These are phyloP conservation scores for Geotrichum histeridarum DNA, from an alignment of 1,139 yeast species.

Conservation along the genomic window DNA sequence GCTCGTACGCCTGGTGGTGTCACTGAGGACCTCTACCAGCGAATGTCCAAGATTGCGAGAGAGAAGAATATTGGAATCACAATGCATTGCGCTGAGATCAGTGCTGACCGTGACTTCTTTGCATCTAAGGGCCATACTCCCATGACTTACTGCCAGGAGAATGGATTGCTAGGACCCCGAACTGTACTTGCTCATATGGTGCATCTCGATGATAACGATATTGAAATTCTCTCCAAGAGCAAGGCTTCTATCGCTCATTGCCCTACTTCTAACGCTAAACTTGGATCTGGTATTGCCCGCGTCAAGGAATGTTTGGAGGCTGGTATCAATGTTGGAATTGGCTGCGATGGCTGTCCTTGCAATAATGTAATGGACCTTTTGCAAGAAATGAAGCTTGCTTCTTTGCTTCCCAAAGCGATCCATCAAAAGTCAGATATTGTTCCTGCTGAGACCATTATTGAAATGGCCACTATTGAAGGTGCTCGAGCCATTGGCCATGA, in stretches of 20 bases:
- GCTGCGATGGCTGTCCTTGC: constrained; percentile 32
- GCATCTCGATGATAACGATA: constrained; percentile 31
- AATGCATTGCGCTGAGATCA: constrained; percentile 31
- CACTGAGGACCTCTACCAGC: constrained; percentile 18
- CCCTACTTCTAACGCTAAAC: constrained; percentile 35
- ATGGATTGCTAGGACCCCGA: constrained; percentile 29
- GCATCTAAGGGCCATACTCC: constrained; percentile 30
- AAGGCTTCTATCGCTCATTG: constrained; percentile 33
- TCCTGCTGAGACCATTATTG: constrained; percentile 31
- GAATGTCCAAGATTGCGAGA: constrained; percentile 24
- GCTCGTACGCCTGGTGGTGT: constrained; percentile 25
- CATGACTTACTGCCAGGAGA: constrained; percentile 28
- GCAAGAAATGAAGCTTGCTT: constrained; percentile 33
- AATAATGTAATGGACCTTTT: constrained; percentile 30
- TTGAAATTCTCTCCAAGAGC: constrained; percentile 27
- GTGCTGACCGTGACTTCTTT: constrained; percentile 29
- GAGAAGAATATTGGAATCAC: constrained; percentile 28
- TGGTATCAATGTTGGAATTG: constrained; percentile 31
- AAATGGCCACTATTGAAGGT: constrained; percentile 31
- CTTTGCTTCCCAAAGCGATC: constrained; percentile 32
- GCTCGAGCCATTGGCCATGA: constrained; percentile 23
- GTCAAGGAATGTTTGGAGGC: constrained; percentile 31
- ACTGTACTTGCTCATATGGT: constrained; percentile 30
- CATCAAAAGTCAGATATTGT: constrained; percentile 28
- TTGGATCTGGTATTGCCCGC: constrained; percentile 32